Evolutionary conservation across 2,329 filamentous ascomycete genomes (phyloP).

Genomic region (Immersiporthe knoxdaviesiana): DNA sequence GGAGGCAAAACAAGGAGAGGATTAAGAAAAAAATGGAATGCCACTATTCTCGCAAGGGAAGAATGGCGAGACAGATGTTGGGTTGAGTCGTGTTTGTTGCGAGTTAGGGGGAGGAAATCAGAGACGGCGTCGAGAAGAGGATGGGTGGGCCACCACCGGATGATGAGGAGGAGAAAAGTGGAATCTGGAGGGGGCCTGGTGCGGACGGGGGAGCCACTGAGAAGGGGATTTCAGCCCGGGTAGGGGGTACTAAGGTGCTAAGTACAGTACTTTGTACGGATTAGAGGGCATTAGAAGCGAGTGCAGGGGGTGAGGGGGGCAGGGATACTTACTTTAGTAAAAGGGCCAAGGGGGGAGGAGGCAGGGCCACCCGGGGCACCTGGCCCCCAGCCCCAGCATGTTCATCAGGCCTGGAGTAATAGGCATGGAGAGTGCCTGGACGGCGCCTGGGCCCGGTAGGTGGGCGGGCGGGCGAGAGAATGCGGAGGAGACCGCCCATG

Average conservation of each 20-base stretch:
- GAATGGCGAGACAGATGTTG: slow-evolving; percentile 9
- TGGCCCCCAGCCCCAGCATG: slow-evolving; percentile 11
- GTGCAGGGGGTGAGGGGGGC: neutral
- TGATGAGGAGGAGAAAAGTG: slow-evolving; percentile 28
- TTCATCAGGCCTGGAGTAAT: slow-evolving; percentile 9
- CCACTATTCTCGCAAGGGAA: slow-evolving; percentile 7
- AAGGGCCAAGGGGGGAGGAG: slow-evolving; percentile 22
- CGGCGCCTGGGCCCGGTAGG: slow-evolving; percentile 1
- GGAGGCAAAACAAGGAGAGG: neutral
- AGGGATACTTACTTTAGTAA: too few species aligned
- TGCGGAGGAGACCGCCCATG: slow-evolving; percentile 13
- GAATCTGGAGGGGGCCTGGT: slow-evolving; percentile 17
- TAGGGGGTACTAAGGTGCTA: neutral
- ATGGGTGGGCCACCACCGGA: slow-evolving; percentile 24
- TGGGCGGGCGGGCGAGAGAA: slow-evolving; percentile 1
- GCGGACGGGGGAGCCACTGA: slow-evolving; percentile 15
- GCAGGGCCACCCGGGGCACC: neutral
- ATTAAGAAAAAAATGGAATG: neutral
- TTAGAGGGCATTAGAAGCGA: too few species aligned
- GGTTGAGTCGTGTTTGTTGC: slow-evolving; percentile 19
- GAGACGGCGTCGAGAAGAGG: slow-evolving; percentile 7
- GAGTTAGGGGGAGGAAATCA: slow-evolving; percentile 7
- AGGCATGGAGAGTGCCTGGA: slow-evolving; percentile 5
- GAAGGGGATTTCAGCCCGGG: neutral
- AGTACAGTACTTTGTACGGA: neutral